These are phyloP conservation scores for Boletus rufocinnamomeus DNA, from an alignment of 768 basidiomycete genomes.

Conservation along the genomic window DNA sequence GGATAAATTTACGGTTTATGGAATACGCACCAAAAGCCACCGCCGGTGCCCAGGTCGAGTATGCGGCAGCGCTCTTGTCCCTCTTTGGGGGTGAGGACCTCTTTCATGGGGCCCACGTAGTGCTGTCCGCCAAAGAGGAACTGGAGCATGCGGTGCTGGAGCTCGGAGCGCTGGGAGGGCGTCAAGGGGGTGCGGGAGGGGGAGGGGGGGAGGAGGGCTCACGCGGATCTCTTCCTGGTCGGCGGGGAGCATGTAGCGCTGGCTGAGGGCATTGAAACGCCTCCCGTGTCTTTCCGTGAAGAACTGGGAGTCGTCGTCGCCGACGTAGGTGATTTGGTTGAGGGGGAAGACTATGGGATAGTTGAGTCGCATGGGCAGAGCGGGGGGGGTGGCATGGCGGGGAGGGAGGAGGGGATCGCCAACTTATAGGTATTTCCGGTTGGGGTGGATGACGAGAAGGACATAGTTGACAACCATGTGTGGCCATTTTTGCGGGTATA, in stretches of 20 bases:
- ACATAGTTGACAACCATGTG: constrained; percentile 26
- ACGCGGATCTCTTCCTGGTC: constrained; percentile 69
- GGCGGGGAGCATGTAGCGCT: constrained; percentile 61
- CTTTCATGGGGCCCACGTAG: constrained; percentile 65
- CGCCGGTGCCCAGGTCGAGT: constrained; percentile 71
- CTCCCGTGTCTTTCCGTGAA: constrained; percentile 57
- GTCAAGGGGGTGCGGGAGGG: constrained; percentile 3
- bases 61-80: constrained; percentile 41
- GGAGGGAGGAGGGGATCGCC: constrained; percentile 14
- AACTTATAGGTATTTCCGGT: constrained; percentile 32
- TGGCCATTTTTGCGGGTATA: constrained; percentile 32
- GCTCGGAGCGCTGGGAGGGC: constrained; percentile 55
- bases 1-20: constrained; percentile 1
- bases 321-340: constrained; percentile 40
- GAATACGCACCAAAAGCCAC: constrained; percentile 54
- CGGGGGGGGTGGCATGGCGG: constrained; percentile 26
- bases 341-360: constrained; percentile 37
- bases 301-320: constrained; percentile 50
- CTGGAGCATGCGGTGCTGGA: constrained; percentile 65
- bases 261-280: constrained; percentile 55
- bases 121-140: constrained; percentile 65
- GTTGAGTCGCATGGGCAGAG: constrained; percentile 32
- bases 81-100: constrained; percentile 46
- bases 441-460: constrained; percentile 37
- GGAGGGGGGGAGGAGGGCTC: constrained; percentile 5